These are phyloP conservation scores for Globisporangium radiosum DNA, from an alignment of 352 stramenopile genomes.

Conservation along the genomic window DNA sequence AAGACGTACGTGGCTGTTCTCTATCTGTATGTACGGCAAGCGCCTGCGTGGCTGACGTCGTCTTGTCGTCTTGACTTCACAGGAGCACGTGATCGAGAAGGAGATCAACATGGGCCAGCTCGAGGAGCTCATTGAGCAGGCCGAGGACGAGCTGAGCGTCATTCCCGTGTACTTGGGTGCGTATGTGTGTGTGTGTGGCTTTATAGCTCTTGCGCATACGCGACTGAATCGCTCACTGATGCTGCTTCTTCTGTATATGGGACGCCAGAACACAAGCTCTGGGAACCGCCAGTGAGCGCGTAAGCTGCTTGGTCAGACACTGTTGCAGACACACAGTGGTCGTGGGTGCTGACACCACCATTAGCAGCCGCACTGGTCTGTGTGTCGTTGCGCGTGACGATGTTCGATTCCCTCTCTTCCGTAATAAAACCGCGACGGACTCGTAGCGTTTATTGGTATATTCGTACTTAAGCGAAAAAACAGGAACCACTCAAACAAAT, in stretches of 20 bases:
- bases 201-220: too few species aligned
- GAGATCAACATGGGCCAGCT: constrained; percentile 85
- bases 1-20: constrained; percentile 40
- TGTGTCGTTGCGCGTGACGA: neutral
- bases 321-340: neutral
- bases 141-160: constrained; percentile 78
- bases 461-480: too few species aligned
- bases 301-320: constrained; percentile 9
- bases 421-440: constrained; percentile 12
- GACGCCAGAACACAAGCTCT: constrained; percentile 74
- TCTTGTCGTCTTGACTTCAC: neutral
- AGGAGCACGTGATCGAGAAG: constrained; percentile 80
- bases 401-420: neutral
- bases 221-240: too few species aligned
- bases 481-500: too few species aligned
- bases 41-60: neutral
- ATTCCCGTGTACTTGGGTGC: constrained; percentile 82
- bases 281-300: constrained; percentile 64
- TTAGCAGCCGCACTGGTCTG: too few species aligned
- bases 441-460: neutral
- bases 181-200: constrained; percentile 4
- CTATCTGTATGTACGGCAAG: neutral
- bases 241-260: too few species aligned
- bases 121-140: constrained; percentile 85
- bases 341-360: too few species aligned